Percentiles rank a stretch among this genome's conserved stretches.
These are phyloP conservation scores for Oxyria digyna DNA, from an alignment of 148 eudicot genomes.

Conservation along the genomic window DNA sequence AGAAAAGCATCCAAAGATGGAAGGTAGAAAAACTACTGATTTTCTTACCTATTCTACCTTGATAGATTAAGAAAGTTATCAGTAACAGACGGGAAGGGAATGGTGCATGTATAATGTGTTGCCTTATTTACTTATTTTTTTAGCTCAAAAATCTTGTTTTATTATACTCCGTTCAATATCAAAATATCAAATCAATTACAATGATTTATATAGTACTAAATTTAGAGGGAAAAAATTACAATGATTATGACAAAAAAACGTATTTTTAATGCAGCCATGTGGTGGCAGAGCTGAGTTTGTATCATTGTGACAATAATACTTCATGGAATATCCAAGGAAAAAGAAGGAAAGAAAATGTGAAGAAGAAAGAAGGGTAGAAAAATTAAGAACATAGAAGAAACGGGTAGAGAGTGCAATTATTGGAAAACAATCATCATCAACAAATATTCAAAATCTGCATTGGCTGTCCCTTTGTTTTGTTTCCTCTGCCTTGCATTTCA, in stretches of 20 bases:
- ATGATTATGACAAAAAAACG: too few relatives aligned
- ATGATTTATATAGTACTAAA: too few relatives aligned
- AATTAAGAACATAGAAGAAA: neutral
- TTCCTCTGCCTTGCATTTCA: neutral
- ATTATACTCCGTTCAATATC: too few relatives aligned
- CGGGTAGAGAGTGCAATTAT: neutral
- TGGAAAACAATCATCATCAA: neutral
- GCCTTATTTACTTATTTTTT: too few relatives aligned
- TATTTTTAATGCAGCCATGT: too few relatives aligned
- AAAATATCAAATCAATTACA: too few relatives aligned
- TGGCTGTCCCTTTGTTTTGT: neutral
- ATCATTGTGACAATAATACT: neutral
- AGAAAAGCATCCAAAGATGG: too few relatives aligned
- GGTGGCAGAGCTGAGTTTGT: neutral
- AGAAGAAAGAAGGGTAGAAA: slow-evolving; percentile 2
- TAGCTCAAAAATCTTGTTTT: too few relatives aligned
- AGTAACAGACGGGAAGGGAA: neutral
- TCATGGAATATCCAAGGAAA: neutral
- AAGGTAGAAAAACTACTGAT: neutral
- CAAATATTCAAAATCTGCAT: slow-evolving; percentile 2
- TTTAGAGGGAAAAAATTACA: too few relatives aligned
- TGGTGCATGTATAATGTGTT: neutral
- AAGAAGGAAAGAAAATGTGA: neutral
- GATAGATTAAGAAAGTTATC: neutral
- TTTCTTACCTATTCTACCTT: neutral